Conservation (phyloP, 108 stramenopile genomes). For the Nitzschia sp. region DNA sequence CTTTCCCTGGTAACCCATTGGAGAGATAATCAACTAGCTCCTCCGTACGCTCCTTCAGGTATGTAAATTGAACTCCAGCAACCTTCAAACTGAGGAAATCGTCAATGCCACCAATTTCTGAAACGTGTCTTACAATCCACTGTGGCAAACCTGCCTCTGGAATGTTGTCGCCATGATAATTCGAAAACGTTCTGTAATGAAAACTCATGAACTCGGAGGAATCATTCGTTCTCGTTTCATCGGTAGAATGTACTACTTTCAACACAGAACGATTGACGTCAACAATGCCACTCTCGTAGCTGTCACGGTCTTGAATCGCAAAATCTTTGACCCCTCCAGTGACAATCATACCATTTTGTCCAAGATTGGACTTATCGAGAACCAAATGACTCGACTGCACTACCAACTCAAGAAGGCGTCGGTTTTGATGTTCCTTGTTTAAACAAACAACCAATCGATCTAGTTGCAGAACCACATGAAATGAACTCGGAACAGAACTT, state of each 20-base stretch:
- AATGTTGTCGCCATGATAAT: not conserved
- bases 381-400: constrained; percentile 18
- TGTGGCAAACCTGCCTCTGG: constrained; percentile 14
- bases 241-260: constrained; percentile 13
- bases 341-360: constrained; percentile 14
- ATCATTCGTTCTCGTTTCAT: not conserved
- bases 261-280: constrained; percentile 42
- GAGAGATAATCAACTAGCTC: constrained; percentile 72
- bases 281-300: constrained; percentile 23
- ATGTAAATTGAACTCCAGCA: constrained; percentile 46
- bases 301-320: constrained; percentile 49
- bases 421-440: constrained; percentile 76
- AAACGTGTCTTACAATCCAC: constrained; percentile 30
- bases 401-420: constrained; percentile 47
- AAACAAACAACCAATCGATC: constrained; percentile 42
- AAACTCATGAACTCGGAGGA: constrained; percentile 27
- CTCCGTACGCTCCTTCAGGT: constrained; percentile 54
- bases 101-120: constrained; percentile 46
- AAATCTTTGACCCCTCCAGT: constrained; percentile 41
- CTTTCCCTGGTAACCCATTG: constrained; percentile 76
- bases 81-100: constrained; percentile 53
- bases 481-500: not conserved
- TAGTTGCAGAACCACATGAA: constrained; percentile 10
- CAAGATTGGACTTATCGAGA: constrained; percentile 15
- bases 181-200: constrained; percentile 45